Evolutionary conservation across 495 filamentous ascomycete species (phyloP), one percentile per base, ranked within the genome.

Genomic region (Penicillium cataractarum): DNA sequence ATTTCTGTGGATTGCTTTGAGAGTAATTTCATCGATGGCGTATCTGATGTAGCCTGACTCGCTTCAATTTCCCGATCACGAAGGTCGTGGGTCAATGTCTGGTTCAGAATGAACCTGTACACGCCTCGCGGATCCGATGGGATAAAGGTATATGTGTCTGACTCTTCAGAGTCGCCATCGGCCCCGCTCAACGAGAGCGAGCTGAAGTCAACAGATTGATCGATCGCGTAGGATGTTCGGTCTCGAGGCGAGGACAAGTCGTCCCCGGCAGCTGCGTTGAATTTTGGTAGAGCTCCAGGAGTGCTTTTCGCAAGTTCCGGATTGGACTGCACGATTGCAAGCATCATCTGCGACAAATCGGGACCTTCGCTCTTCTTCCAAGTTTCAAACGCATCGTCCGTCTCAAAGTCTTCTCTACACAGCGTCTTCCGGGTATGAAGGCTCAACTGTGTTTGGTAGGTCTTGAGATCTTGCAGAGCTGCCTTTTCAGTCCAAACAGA

Each of bases 291-390:
- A 24, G 68, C 68, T 29, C 76, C 82, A 17, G 84, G 76, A 4
- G 83, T 83, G 65, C 79, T 85, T 71, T 90, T 94, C 53, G 91
- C 89, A 26, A 97, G 82, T 69, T 95, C 93, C 12, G 93, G 94
- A 67, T 92, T 92, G 15, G 89, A 87, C 62, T 91, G 91, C 31
- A 97, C 76, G 48, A 98, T 94, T 31, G 89, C 87, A 63, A 95
- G 83, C 83, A 98, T 96, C 84, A 98, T 92, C 70, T 96, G 90
- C 10, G 92, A 92, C 49, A 98, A 76, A 65, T 94, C 92, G 2
- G 87, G 88, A 4, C 79, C 83, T 73, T 99, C 96, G 22, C 84
- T 84, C 67, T 90, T 92, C 75, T 89, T 94, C 96, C 96, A 99
- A 15, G 80, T 78, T 58, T 96, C 89, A 74, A 91, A 98, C 7